These are phyloP conservation scores for Apiotrichum veenhuisii DNA, from an alignment of 1,284 basidiomycete genomes.

Conservation along the genomic window DNA sequence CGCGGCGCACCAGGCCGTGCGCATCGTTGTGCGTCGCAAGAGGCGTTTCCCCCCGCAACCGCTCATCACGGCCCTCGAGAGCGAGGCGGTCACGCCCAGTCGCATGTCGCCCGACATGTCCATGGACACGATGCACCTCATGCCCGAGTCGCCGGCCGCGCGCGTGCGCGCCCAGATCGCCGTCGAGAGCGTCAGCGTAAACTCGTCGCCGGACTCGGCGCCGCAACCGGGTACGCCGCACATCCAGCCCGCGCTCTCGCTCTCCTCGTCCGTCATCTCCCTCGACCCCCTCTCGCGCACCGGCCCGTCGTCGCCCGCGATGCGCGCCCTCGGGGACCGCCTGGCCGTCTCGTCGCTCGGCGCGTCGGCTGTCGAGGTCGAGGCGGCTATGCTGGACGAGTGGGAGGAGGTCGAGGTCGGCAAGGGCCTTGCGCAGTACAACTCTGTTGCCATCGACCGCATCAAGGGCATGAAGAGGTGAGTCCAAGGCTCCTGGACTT, in stretches of 20 bases:
- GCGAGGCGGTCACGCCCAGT: slow-evolving; percentile 12
- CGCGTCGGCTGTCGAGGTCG: background rate
- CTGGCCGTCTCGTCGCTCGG: background rate
- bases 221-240: slow-evolving; percentile 43
- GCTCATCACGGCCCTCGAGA: slow-evolving; percentile 38
- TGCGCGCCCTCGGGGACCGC: slow-evolving; percentile 18
- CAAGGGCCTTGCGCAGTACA: slow-evolving; percentile 91
- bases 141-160: slow-evolving; percentile 8
- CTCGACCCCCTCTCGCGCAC: slow-evolving; percentile 44
- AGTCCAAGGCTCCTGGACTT: too few relatives aligned
- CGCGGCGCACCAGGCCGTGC: slow-evolving; percentile 89
- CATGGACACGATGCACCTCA: slow-evolving; percentile 5
- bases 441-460: slow-evolving; percentile 81
- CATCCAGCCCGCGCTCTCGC: slow-evolving; percentile 41
- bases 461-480: slow-evolving; percentile 90
- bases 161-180: background rate
- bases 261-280: slow-evolving; percentile 47
- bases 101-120: slow-evolving; percentile 11
- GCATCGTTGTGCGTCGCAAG: slow-evolving; percentile 63
- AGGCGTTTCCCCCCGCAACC: slow-evolving; percentile 27
- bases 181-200: slow-evolving; percentile 4
- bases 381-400: slow-evolving; percentile 49
- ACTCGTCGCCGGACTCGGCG: slow-evolving; percentile 12
- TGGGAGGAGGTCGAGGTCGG: slow-evolving; percentile 87
- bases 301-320: slow-evolving; percentile 34